Conservation (phyloP, 2,329 filamentous ascomycete genomes). For the Cadophora sp. region DNA sequence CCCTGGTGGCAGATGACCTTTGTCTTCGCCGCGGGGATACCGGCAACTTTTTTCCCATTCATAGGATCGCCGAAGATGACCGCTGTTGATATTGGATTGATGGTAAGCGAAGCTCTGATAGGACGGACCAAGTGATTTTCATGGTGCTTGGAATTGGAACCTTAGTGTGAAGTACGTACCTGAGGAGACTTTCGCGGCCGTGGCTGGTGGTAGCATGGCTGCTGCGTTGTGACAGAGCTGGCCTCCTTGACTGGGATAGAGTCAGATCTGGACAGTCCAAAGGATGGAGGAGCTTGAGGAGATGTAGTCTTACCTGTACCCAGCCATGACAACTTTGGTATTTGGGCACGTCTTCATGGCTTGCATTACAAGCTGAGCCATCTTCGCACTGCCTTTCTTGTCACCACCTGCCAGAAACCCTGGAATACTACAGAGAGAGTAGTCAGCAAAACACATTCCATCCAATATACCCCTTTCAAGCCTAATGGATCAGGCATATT, state of each 20-base stretch:
- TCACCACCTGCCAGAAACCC: slow-evolving; percentile 56
- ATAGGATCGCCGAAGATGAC: slow-evolving; percentile 42
- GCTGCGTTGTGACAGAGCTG: slow-evolving; percentile 38
- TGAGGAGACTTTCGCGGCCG: slow-evolving; percentile 31
- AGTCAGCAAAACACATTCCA: slow-evolving; percentile 30
- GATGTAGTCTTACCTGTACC: slow-evolving; percentile 31
- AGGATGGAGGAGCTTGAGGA: not conserved
- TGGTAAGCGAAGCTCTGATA: not conserved
- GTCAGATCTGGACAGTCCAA: not conserved
- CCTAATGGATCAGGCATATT: too few relatives aligned
- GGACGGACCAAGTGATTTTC: not conserved
- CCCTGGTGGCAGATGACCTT: slow-evolving; percentile 38
- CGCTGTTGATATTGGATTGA: slow-evolving; percentile 21
- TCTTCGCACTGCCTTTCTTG: slow-evolving; percentile 50
- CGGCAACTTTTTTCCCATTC: slow-evolving; percentile 34
- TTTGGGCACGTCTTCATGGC: slow-evolving; percentile 33
- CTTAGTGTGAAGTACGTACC: slow-evolving; percentile 24
- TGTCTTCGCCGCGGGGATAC: slow-evolving; percentile 32
- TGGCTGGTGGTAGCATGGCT: slow-evolving; percentile 22
- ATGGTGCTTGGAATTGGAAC: not conserved
- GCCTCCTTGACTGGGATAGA: slow-evolving; percentile 29
- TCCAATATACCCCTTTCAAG: too few relatives aligned
- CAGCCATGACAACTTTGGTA: slow-evolving; percentile 34
- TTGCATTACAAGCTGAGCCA: slow-evolving; percentile 39
- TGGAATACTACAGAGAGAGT: not conserved